These are phyloP conservation scores for Falciphora oryzae DNA, from an alignment of 2,329 filamentous ascomycete species.

Conservation along the genomic window DNA sequence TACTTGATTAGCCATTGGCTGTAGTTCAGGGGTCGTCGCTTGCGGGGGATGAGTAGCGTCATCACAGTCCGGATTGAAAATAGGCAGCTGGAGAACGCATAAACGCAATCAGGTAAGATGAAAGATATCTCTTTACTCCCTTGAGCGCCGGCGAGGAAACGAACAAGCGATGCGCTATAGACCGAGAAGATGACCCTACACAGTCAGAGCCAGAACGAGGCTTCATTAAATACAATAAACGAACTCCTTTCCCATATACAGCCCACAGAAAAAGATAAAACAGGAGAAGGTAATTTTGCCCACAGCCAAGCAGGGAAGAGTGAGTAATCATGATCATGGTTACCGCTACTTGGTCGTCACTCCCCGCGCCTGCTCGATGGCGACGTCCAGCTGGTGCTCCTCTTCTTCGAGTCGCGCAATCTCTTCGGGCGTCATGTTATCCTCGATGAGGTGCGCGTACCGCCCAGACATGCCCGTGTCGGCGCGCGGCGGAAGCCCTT, in stretches of 20 bases:
- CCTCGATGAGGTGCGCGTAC: conserved; percentile 50
- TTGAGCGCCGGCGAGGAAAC: neutral
- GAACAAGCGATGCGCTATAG: neutral
- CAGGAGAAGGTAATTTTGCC: neutral
- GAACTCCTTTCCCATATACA: conserved; percentile 3
- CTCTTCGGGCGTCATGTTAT: conserved; percentile 55
- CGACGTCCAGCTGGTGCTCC: conserved; percentile 50
- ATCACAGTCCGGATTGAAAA: too few species aligned
- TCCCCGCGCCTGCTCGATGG: conserved; percentile 41
- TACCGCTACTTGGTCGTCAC: conserved; percentile 2
- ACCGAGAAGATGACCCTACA: neutral
- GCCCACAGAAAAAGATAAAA: neutral
- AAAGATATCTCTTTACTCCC: neutral
- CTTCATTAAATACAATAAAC: conserved; percentile 6
- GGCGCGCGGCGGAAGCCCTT: conserved; percentile 22
- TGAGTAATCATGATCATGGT: conserved; percentile 3
- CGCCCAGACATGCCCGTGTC: conserved; percentile 24
- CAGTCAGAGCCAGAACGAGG: conserved; percentile 31
- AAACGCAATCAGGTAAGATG: too few species aligned
- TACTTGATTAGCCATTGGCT: too few species aligned
- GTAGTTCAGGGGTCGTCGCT: too few species aligned
- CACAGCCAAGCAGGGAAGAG: too few species aligned
- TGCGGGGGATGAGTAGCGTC: too few species aligned
- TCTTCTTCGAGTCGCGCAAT: conserved; percentile 51
- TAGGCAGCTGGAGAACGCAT: too few species aligned